Evolutionary conservation across 148 eudicot species (phyloP).

Genomic region (Persicaria maculosa): DNA sequence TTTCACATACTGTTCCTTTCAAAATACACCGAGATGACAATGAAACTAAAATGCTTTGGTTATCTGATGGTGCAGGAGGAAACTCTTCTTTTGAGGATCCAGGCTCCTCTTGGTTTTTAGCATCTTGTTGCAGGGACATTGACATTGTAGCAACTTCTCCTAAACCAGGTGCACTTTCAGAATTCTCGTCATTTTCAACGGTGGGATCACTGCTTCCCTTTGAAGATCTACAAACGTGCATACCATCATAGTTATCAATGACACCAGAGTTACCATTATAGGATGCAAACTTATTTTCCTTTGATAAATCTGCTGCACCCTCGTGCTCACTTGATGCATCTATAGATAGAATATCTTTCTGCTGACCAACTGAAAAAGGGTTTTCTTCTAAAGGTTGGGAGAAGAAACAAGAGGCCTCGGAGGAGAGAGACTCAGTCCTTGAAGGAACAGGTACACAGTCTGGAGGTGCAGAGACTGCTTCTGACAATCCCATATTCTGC

Average conservation of each 20-base stretch:
- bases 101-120: constrained; percentile 29
- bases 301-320: not conserved
- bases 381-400: constrained; percentile 16
- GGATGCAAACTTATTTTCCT: constrained; percentile 7
- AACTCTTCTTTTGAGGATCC: constrained; percentile 59
- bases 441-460: constrained; percentile 12
- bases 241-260: not conserved
- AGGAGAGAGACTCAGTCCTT: constrained; percentile 13
- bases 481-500: constrained; percentile 23
- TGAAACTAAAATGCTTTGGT: constrained; percentile 85
- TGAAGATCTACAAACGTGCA: constrained; percentile 10
- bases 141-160: constrained; percentile 19
- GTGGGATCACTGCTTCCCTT: constrained; percentile 16
- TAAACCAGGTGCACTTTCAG: constrained; percentile 18
- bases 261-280: not conserved
- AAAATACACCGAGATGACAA: constrained; percentile 84
- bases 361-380: constrained; percentile 19
- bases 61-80: constrained; percentile 74
- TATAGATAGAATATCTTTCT: constrained; percentile 19
- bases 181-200: constrained; percentile 18
- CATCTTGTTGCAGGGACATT: constrained; percentile 32
- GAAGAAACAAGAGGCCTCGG: constrained; percentile 12
- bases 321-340: constrained; percentile 20
- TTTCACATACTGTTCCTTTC: constrained; percentile 96
- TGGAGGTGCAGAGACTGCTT: constrained; percentile 25